Evolutionary conservation across 1,284 basidiomycete species (phyloP), one percentile per base, ranked within the genome.

Genomic region (Vanrija humicola): DNA sequence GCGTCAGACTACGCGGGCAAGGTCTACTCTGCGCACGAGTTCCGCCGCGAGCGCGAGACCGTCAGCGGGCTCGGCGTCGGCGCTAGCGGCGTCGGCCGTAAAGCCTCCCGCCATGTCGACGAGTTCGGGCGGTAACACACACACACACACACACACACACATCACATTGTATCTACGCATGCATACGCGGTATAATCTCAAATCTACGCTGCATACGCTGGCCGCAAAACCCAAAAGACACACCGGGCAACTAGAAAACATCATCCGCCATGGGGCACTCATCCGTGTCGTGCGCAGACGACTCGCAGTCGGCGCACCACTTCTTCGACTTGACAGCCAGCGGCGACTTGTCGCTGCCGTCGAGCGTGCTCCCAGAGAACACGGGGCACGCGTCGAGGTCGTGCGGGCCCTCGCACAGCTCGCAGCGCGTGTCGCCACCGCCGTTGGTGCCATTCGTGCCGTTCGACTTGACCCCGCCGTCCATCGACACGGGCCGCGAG

Each of bases 281-380:
- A 8, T 54, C 64, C 39, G 75, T 77, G 45, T 70, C 62, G 59
- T 77, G 75, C 45, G 64, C 21, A 69, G 73, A 59, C 56, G 74
- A 72, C 62, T 73, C 72, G 64, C 75, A 77, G 59, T 77, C 74
- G 18, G 69, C 67, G 63, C 75, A 77, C 63, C 68, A 75, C 47
- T 66, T 70, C 28, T 66, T 69, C 19, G 53, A 49, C 56, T 60
- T 62, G 16, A 3, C 7, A 15, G 28, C 52, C 23, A 39, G 34
- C 6, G 19, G 43, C 18, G 43, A 49, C 16, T 48, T 58, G 15
- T 55, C 54, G 12, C 51, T 59, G 7, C 29, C 34, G 38, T 55
- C 57, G 44, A 61, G 50, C 43, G 64, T 55, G 45, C 68, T 68
- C 2, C 72, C 72, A 0, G 66, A 65, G 54, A 72, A 73, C n/a